Conservation (phyloP, 768 basidiomycete species). For the Macrolepiota fuliginosa region DNA sequence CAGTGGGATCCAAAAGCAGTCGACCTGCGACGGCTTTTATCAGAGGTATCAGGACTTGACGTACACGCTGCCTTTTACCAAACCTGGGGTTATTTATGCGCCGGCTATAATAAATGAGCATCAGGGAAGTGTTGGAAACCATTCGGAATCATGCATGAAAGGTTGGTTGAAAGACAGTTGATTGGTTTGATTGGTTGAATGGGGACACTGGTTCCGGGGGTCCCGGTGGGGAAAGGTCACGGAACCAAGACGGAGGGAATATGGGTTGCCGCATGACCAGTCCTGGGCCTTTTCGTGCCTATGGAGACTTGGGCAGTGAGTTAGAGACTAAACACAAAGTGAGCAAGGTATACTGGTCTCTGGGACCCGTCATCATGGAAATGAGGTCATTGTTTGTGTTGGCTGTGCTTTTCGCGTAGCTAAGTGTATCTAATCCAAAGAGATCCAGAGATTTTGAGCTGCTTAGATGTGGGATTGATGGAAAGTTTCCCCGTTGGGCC, state of each 20-base stretch:
- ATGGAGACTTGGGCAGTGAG: neutral
- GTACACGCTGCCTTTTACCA: neutral
- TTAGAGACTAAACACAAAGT: neutral
- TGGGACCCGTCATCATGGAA: neutral
- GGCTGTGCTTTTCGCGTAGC: neutral
- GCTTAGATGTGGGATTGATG: neutral
- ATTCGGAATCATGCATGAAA: neutral
- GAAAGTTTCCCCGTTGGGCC: neutral
- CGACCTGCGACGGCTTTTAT: slow-evolving; percentile 1
- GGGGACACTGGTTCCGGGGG: neutral
- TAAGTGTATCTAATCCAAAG: neutral
- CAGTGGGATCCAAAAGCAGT: neutral
- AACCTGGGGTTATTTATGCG: slow-evolving; percentile 11
- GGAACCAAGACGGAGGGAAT: neutral
- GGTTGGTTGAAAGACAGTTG: neutral
- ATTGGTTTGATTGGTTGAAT: neutral
- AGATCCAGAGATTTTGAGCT: neutral
- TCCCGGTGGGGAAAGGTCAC: neutral
- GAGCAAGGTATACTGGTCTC: neutral
- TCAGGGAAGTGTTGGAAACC: neutral
- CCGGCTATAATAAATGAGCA: neutral
- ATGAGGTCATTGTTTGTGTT: neutral
- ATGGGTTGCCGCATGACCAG: neutral
- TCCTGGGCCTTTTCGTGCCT: neutral
- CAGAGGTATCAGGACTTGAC: neutral